Evolutionary conservation across 441 rosid genomes (phyloP), one percentile per base, ranked within the genome.

Genomic region (Erysimum pusillum): DNA sequence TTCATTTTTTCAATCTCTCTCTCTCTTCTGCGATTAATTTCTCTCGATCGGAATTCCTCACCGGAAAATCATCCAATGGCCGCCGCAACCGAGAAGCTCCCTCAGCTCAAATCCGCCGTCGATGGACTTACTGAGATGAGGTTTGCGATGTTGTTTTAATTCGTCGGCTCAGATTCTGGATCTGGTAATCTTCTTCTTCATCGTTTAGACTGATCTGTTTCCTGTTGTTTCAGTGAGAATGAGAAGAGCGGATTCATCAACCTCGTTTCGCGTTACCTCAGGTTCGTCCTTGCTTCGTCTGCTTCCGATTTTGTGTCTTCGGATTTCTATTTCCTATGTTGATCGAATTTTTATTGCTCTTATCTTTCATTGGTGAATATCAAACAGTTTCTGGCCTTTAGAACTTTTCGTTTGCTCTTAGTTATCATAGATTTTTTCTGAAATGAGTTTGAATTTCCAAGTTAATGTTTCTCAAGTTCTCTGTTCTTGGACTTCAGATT

Each of bases 231-330:
- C 82, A 94, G 97, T 75, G 96, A 87, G 63, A 90, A 72, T 38
- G 98, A 94, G 89, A 94, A 83, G 78, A 83, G 65, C 31, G 97
- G 97, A 81, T 92, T 88, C 89, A 85, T 90, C 88, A 87, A 73
- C 84, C 94, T 94, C 39, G 91, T 90, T 14, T 36, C 89, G 62
- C 98, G 98, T 76, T 92, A 88, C 73, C 87, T 94, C 83, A 88
- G 98, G 98, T 90, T 61, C 53, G 49, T 73, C 31, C 32, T 41
- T 54, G 13, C 36, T 28, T 17, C 25, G 0, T 34, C 63, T 7
- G 28, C 46, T 66, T 65, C 18, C 14, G 35, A 10, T 58, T 25
- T 10, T 38, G 58, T 52, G 12, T 2, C 13, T 4, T 9, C 49
- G 35, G 34, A 13, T 44, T 39, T 48, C 4, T 41, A 6, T 59